Percentiles rank a stretch among this genome's conserved stretches.
Conservation (phyloP, 2,329 filamentous ascomycete species). For the Pseudocercospora pini-densiflorae region DNA sequence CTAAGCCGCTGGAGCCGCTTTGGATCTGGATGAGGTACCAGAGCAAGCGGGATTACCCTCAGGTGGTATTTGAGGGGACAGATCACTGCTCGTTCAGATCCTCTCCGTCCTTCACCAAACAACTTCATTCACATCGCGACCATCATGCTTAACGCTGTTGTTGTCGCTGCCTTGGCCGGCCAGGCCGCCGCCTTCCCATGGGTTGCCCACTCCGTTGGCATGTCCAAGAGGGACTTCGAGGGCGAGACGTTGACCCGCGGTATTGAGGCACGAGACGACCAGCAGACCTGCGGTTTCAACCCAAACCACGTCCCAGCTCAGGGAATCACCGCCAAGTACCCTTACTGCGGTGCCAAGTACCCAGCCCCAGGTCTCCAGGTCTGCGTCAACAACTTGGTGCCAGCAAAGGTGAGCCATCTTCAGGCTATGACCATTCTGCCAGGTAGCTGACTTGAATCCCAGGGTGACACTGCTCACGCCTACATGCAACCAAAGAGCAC, state of each 20-base stretch:
- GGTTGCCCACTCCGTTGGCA: constrained; percentile 39
- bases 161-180: constrained; percentile 32
- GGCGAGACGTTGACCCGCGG: constrained; percentile 43
- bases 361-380: constrained; percentile 48
- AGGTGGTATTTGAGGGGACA: neutral
- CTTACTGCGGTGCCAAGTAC: constrained; percentile 45
- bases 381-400: constrained; percentile 41
- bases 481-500: constrained; percentile 42
- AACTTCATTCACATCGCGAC: constrained; percentile 1
- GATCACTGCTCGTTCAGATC: neutral
- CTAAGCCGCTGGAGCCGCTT: neutral
- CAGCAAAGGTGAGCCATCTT: constrained; percentile 41
- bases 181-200: constrained; percentile 45
- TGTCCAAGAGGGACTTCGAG: constrained; percentile 28
- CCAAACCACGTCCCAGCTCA: constrained; percentile 45
- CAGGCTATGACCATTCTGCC: constrained; percentile 43
- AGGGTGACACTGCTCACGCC: constrained; percentile 45
- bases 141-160: constrained; percentile 16
- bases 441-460: constrained; percentile 14
- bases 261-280: constrained; percentile 18
- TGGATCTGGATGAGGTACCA: neutral
- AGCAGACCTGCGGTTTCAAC: constrained; percentile 45
- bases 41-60: neutral
- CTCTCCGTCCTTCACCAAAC: neutral
- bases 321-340: constrained; percentile 41